Percentiles rank a stretch among this genome's conserved stretches.
phyloP scores from a whole-genome alignment of 1,139 yeast genomes.

The Hemisphaericaspora lyxosophila region DNA sequence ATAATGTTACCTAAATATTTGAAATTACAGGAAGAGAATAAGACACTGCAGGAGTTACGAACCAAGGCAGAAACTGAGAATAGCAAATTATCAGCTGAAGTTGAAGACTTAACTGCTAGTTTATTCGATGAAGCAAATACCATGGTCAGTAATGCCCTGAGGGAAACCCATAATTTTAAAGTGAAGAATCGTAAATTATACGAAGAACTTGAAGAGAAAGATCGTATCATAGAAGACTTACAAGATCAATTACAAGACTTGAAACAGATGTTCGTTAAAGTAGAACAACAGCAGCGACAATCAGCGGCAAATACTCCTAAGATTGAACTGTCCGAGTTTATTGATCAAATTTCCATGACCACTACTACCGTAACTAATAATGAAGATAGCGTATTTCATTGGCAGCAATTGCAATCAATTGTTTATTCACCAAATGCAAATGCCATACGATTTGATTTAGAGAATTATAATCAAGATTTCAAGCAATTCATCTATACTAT shows the following conservation, averaged over 20 bases:
- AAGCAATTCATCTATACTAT: conserved; percentile 37
- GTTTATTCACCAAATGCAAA: conserved; percentile 56
- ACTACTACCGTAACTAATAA: conserved; percentile 2
- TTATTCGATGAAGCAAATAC: conserved; percentile 77
- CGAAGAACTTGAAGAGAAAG: conserved; percentile 72
- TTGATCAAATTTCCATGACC: conserved; percentile 5
- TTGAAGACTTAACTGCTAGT: conserved; percentile 74
- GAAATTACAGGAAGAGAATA: conserved; percentile 33
- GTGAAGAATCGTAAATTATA: conserved; percentile 56
- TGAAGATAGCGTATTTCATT: conserved; percentile 12
- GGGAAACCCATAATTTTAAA: conserved; percentile 55
- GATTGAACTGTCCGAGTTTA: conserved; percentile 9
- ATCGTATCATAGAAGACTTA: conserved; percentile 61
- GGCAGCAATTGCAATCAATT: conserved; percentile 23
- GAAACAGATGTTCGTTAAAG: conserved; percentile 49
- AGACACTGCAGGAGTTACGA: conserved; percentile 31
- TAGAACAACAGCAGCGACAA: conserved; percentile 33
- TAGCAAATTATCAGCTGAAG: conserved; percentile 60
- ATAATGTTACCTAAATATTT: conserved; percentile 28
- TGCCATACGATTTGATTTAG: conserved; percentile 60
- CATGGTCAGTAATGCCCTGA: conserved; percentile 73
- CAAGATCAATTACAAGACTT: conserved; percentile 71
- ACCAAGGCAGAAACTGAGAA: conserved; percentile 57
- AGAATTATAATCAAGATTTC: conserved; percentile 42
- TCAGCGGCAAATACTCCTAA: conserved; percentile 13